Conservation (phyloP, 495 filamentous ascomycete genomes). For the Xylaria castorea region DNA sequence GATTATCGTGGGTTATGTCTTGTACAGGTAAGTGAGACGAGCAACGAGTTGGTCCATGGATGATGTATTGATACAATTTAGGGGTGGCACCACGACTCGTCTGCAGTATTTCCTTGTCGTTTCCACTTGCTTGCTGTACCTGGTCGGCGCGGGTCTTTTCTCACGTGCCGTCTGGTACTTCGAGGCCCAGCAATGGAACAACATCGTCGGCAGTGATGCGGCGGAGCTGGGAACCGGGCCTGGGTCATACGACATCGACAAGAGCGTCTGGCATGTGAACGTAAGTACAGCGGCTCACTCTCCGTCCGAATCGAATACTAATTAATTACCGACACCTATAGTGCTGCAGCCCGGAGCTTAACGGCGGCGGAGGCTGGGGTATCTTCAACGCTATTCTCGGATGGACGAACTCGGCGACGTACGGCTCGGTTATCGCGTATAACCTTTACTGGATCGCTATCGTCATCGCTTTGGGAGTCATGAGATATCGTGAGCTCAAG, state of each 20-base stretch:
- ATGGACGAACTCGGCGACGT: constrained; percentile 89
- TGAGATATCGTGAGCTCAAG: constrained; percentile 72
- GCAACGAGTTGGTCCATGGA: too few species aligned
- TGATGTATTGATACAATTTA: constrained; percentile 30
- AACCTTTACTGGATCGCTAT: constrained; percentile 85
- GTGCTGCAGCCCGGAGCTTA: constrained; percentile 77
- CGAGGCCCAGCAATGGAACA: constrained; percentile 69
- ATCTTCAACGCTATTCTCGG: constrained; percentile 85
- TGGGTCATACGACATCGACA: constrained; percentile 85
- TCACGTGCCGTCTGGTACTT: constrained; percentile 79
- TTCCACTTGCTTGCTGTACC: constrained; percentile 84
- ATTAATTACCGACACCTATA: constrained; percentile 39
- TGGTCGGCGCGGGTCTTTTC: constrained; percentile 85
- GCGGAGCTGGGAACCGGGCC: constrained; percentile 77
- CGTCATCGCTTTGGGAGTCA: constrained; percentile 63
- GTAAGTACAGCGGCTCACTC: constrained; percentile 50
- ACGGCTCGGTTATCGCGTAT: constrained; percentile 83
- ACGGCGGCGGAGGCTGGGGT: constrained; percentile 82
- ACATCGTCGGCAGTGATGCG: constrained; percentile 72
- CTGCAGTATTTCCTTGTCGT: constrained; percentile 80
- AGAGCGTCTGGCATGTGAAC: constrained; percentile 92
- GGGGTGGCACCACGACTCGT: constrained; percentile 61
- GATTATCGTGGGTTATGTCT: constrained; percentile 66
- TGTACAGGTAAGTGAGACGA: constrained; percentile 71
- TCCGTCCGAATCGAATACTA: not conserved